Evolutionary conservation across 257 asterid species (phyloP), one percentile per base, ranked within the genome.

Genomic region (Eucommia ulmoides): DNA sequence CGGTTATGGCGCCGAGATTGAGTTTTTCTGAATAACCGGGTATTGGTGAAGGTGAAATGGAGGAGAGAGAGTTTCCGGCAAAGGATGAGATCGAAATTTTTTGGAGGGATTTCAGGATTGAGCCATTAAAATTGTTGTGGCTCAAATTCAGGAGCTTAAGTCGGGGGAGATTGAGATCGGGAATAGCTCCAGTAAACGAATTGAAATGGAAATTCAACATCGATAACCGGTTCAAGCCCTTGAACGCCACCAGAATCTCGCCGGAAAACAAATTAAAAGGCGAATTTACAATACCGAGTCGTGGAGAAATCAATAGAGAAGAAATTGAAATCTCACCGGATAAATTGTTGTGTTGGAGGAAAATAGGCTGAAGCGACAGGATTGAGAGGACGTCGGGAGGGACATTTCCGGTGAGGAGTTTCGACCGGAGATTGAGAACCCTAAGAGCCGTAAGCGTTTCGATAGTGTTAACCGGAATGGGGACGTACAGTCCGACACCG

Each of bases 341-440:
- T 65, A 91, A 83, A 63, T 80, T 81, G 50, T 91, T 91, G 19
- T 75, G 69, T 42, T 86, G 95, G 59, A 91, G 87, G 59, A 63
- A 77, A 10, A 86, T 23, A 23, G 70, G 80, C 23, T 60, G 78
- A 20, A 91, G 95, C 7, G 81, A 62, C 33, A 87, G 89, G 23
- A 83, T 61, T 3, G 86, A 64, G 5, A 83, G 65, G 12, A 91
- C 42, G 63, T 91, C 96, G n/a, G 54, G 10, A 25, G 99, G 96
- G 23, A 91, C 63, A 33, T 47, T 56, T 33, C 95, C 95, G 51
- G 24, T 68, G 15, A 91, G 80, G 52, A 67, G 50, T 64, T 91
- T 91, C 18, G 93, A 71, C 60, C 92, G 58, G 33, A 91, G 67
- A 52, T 96, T 91, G 9, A 91, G 86, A 22, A 74, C 71, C 54